Base-by-base conservation (phyloP, 73 alveolate species). In the Symbiodinium natans region DNA sequence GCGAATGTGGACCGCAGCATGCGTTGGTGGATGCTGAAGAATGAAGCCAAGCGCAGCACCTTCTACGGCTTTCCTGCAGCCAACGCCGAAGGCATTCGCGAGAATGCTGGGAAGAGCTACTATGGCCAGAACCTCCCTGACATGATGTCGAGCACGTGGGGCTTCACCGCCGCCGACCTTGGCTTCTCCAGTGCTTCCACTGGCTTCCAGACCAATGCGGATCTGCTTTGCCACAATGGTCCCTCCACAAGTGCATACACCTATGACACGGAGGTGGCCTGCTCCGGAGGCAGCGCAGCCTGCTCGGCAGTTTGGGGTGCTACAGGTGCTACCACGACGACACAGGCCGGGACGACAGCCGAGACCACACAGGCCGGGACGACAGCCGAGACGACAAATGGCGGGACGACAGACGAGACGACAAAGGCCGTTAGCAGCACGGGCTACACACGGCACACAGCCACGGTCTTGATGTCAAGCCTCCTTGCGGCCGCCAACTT, bases 41-140 rank as follows among this genome's bases (percentile, higher is more conserved):
- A 75, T 34, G 46, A 27, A 31, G 86, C 41, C 86, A 31, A 75
- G 86, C 86, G 46, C 48, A 34, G 86, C 86, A 75, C 86, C 86
- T 75, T 34, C 86, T 75, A 75, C 46, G 86, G 86, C 86, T 75
- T 75, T 33, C 86, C 86, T 31, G 86, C 86, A 75, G 86, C 86
- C 31, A 4, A 75, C 86, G 34, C 86, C 52, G 86, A 34, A 38
- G 48, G 86, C 15, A 75, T 75, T 31, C 86, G 48, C 41, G 86
- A 34, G 27, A 31, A 34, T 31, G 29, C 86, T 29, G 46, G 86
- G 46, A 38, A 75, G 86, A 75, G 48, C 46, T 75, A 75, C 27
- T 75, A 75, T 31, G 86, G 86, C 48, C 41, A 31, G 86, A 75
- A 75, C 46, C 86, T 75, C 41, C 86, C 3, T 5, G 86, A 75